A percentile compares a stretch with the other conserved stretches of the same genome.
Evolutionary conservation across 352 stramenopile species (phyloP).

Genomic region (Pythium rishiriense): DNA sequence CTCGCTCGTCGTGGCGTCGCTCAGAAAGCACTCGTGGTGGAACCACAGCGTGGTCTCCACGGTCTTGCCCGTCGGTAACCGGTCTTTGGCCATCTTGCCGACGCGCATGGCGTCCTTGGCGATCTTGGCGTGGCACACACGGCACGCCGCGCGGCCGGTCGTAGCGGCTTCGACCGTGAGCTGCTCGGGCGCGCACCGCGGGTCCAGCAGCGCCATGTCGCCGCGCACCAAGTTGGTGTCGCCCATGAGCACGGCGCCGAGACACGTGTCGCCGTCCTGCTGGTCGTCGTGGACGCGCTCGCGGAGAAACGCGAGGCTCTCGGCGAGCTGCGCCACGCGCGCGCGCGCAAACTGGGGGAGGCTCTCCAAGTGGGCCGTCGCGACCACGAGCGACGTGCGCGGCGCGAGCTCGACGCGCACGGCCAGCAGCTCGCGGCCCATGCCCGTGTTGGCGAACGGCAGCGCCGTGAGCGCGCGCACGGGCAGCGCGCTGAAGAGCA

Average conservation of each 20-base stretch:
- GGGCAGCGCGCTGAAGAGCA: slow-evolving; percentile 74
- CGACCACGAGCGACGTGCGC: slow-evolving; percentile 51
- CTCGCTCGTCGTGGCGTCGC: slow-evolving; percentile 22
- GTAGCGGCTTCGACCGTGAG: slow-evolving; percentile 61
- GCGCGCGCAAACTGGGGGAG: slow-evolving; percentile 50
- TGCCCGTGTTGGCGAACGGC: slow-evolving; percentile 70
- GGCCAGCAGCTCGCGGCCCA: slow-evolving; percentile 69
- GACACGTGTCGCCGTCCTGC: slow-evolving; percentile 26
- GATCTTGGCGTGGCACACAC: slow-evolving; percentile 46
- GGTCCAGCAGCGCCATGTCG: slow-evolving; percentile 66
- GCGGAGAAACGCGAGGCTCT: slow-evolving; percentile 49
- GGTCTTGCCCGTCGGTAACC: slow-evolving; percentile 39
- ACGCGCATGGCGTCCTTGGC: slow-evolving; percentile 49
- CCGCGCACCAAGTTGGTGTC: slow-evolving; percentile 67
- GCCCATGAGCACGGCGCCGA: slow-evolving; percentile 76
- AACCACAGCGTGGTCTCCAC: slow-evolving; percentile 64
- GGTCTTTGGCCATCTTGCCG: slow-evolving; percentile 50
- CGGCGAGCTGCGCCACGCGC: slow-evolving; percentile 54
- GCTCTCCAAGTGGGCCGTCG: slow-evolving; percentile 73
- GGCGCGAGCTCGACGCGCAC: slow-evolving; percentile 55
- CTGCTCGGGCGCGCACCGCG: slow-evolving; percentile 32
- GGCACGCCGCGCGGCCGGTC: slow-evolving; percentile 53
- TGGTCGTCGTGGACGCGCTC: slow-evolving; percentile 37
- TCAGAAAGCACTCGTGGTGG: slow-evolving; percentile 56
- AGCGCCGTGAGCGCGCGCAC: slow-evolving; percentile 57